A percentile compares a stretch with the other conserved stretches of the same genome.
Evolutionary conservation across 75 land plant species (phyloP).

Genomic region (Cryptomeria japonica): DNA sequence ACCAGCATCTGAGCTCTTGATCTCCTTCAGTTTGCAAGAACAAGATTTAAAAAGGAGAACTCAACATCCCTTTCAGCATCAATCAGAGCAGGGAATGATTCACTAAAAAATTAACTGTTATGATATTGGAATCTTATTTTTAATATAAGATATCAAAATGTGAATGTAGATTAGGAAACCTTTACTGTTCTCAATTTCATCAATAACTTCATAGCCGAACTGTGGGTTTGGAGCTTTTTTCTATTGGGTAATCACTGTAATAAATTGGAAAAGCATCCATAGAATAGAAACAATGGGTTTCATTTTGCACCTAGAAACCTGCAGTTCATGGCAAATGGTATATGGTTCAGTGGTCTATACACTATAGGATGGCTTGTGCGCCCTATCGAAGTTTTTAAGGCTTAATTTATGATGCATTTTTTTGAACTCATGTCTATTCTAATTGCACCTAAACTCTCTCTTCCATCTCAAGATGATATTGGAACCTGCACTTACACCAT

Average conservation of each 20-base stretch:
- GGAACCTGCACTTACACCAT: no score
- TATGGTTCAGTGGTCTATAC: background rate
- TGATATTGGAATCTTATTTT: background rate
- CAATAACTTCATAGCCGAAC: background rate
- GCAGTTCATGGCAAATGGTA: background rate
- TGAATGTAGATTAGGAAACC: no score
- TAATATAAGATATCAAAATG: no score
- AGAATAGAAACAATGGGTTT: background rate
- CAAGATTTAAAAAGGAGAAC: background rate
- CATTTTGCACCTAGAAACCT: background rate
- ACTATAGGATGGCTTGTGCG: no score
- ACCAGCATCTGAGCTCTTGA: background rate
- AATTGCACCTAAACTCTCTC: no score
- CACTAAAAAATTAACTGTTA: no score
- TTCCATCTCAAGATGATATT: no score
- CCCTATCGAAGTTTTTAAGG: no score
- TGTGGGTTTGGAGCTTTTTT: background rate
- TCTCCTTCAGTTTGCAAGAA: background rate
- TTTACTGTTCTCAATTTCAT: background rate
- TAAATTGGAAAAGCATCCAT: background rate
- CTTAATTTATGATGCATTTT: no score
- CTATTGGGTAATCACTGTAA: background rate
- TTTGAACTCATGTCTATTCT: no score
- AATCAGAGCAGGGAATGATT: background rate
- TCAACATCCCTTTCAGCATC: background rate